Evolutionary conservation across 192 early-diverging fungal genomes (phyloP), one percentile per base, ranked within the genome.

Genomic region (Backusella luteola): DNA sequence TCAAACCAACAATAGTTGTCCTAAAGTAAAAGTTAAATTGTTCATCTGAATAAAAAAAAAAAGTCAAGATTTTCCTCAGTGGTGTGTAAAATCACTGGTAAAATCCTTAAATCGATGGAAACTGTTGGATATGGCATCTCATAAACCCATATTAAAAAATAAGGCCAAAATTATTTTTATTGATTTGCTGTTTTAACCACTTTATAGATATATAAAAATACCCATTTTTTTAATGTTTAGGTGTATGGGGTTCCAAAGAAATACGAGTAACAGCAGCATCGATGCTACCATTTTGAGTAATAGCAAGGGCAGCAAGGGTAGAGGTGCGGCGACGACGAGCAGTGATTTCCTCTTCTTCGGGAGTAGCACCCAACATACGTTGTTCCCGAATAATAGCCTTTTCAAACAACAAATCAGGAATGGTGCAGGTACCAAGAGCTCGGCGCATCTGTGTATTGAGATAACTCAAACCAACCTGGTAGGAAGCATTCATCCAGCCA

Each of bases 401-500:
- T 23, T 75, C 73, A 80, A 94, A 94, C 34, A 93, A 87, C 66
- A 87, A 78, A 71, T 93, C 90, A 5, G 94, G 93, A 39, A 84
- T 85, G 4, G 92, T 92, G 75, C 93, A 86, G 38, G 86, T 85
- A 21, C 95, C 96, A 53, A 97, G 80, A 0, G 94, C 94, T 34
- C 96, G 88, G 19, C 90, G 81, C 88, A 94, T 87, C 63, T 89
- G 87, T 19, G 84, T 80, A 15, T 88, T 92, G 71, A 97, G 82
- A 73, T 94, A 94, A 2, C 84, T 87, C 38, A 96, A 80, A 19
- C 96, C 96, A 7, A 96, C 89, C 83, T 95, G 92, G 81, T 91
- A 92, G 34, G 89, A 92, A 7, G 96, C 94, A 76, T 99, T 99
- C 97, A 99, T 99, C 97, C 97, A 99, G 14, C 97, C 97, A 84